phyloP scores from a whole-genome alignment of 345 rosid species.

The Jatropha curcas region DNA sequence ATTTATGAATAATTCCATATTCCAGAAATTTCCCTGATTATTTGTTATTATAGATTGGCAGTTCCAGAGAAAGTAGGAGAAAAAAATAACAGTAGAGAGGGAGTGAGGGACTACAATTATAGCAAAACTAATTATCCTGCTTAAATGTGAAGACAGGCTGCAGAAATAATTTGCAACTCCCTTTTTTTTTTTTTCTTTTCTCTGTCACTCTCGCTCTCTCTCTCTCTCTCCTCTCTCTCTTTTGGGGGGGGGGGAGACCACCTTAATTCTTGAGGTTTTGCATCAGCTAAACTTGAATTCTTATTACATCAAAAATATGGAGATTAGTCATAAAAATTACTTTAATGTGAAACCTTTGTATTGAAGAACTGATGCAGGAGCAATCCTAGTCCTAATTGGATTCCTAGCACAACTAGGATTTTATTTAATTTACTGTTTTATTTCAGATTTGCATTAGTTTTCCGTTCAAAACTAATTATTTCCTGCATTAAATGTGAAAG shows the following conservation, averaged over 20 bases:
- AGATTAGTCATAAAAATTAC: not conserved
- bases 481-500: too few species aligned
- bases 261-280: not conserved
- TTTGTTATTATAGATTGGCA: not conserved
- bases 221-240: too few species aligned
- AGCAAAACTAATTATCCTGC: not conserved
- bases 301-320: not conserved
- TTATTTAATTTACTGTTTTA: too few species aligned
- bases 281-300: not conserved
- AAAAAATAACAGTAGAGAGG: too few species aligned
- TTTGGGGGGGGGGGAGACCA: too few species aligned
- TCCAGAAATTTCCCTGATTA: not conserved
- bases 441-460: too few species aligned
- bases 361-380: not conserved
- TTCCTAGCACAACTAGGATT: too few species aligned
- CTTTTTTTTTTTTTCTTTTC: too few species aligned
- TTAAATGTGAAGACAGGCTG: not conserved
- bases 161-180: not conserved
- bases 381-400: too few species aligned
- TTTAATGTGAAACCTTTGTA: not conserved
- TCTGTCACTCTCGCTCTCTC: too few species aligned
- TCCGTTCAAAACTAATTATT: too few species aligned
- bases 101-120: not conserved
- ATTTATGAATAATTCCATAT: not conserved
- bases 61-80: not conserved